A percentile compares a stretch with the other conserved stretches of the same genome.
Conservation (phyloP, 2,329 filamentous ascomycete species). For the Lasiodiplodia sp. region DNA sequence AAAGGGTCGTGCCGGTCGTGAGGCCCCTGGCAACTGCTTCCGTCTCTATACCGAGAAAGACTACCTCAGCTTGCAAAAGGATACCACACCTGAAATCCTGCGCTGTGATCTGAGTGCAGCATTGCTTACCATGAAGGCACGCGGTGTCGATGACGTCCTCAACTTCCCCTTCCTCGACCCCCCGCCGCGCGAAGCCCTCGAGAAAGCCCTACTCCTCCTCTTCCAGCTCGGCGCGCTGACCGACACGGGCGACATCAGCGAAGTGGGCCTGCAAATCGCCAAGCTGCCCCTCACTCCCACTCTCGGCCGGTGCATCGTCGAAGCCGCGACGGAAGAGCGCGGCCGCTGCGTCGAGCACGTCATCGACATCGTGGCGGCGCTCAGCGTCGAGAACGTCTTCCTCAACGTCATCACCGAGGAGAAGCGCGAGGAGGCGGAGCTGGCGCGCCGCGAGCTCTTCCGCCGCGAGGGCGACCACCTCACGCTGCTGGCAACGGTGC, state of each 20-base stretch:
- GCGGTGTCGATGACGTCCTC: conserved; percentile 82
- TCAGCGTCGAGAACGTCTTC: conserved; percentile 72
- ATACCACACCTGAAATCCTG: conserved; percentile 86
- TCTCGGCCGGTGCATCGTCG: conserved; percentile 82
- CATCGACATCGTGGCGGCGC: conserved; percentile 79
- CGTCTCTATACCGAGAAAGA: conserved; percentile 84
- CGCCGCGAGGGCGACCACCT: conserved; percentile 70
- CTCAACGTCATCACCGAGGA: conserved; percentile 66
- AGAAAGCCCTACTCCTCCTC: conserved; percentile 82
- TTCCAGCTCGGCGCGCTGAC: conserved; percentile 79
- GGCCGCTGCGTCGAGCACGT: conserved; percentile 80
- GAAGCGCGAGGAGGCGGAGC: conserved; percentile 64
- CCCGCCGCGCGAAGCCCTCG: conserved; percentile 77
- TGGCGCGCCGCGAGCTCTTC: conserved; percentile 63
- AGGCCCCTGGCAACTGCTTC: conserved; percentile 88
- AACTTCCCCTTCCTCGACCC: conserved; percentile 85
- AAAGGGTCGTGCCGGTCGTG: conserved; percentile 89
- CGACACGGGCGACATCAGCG: conserved; percentile 75
- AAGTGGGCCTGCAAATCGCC: conserved; percentile 77
- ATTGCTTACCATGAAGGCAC: conserved; percentile 90
- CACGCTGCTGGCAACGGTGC: conserved; percentile 67
- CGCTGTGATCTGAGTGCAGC: conserved; percentile 88
- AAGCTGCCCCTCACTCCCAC: conserved; percentile 82
- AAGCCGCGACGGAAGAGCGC: conserved; percentile 72
- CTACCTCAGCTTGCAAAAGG: conserved; percentile 73